phyloP scores from a whole-genome alignment of 192 early-diverging fungal species.

The Obelidium mucronatum region DNA sequence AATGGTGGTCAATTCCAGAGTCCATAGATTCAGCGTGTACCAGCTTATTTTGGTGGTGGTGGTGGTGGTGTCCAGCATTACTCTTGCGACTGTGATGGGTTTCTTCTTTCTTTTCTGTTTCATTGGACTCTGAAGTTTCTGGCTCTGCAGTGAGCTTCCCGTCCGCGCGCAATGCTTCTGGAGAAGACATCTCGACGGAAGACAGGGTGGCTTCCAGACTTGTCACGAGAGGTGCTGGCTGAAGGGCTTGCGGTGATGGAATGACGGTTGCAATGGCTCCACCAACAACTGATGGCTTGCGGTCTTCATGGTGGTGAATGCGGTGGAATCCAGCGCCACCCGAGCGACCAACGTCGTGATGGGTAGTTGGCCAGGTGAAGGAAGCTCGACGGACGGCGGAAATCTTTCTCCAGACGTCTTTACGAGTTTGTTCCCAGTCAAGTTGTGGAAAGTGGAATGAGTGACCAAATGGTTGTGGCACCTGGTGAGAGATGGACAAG shows the following conservation, averaged over 20 bases:
- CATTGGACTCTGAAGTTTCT: too few species aligned
- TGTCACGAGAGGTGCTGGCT: background rate
- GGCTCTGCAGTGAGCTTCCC: slow-evolving; percentile 26
- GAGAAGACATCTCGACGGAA: background rate
- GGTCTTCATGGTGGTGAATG: slow-evolving; percentile 2
- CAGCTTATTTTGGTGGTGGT: background rate
- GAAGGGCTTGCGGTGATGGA: background rate
- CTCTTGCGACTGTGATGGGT: background rate
- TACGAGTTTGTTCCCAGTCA: slow-evolving; percentile 36
- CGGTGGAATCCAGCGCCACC: background rate
- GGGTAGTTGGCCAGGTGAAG: slow-evolving; percentile 40
- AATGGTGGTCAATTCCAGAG: background rate
- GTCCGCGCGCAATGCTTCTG: background rate
- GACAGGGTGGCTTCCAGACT: background rate
- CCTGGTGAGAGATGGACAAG: slow-evolving; percentile 16
- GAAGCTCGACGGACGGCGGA: slow-evolving; percentile 36
- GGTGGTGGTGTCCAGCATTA: background rate
- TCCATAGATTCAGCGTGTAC: background rate
- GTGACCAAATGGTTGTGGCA: slow-evolving; percentile 13
- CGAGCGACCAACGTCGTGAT: background rate
- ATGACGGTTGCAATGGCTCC: background rate
- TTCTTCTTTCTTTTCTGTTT: background rate
- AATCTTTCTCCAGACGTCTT: slow-evolving; percentile 33
- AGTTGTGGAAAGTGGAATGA: slow-evolving; percentile 18
- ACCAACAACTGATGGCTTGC: background rate